phyloP scores from a whole-genome alignment of 2,329 filamentous ascomycete species.

The Neonectria ditissima region DNA sequence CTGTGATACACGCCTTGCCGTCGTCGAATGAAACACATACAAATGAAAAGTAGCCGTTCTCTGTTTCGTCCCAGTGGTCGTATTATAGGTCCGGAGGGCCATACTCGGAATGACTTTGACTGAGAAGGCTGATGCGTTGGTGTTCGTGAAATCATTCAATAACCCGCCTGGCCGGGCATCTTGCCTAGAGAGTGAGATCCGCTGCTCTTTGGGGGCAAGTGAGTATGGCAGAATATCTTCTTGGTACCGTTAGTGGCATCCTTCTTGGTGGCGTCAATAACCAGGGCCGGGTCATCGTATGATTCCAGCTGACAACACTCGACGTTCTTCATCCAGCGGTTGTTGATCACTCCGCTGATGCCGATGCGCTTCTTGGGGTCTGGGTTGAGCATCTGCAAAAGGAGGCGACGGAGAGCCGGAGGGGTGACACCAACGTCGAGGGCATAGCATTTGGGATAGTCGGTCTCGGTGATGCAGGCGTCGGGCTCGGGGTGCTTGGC shows the following conservation, averaged over 20 bases:
- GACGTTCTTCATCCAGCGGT: conserved; percentile 78
- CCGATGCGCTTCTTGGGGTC: conserved; percentile 77
- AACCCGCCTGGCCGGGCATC: conserved; percentile 68
- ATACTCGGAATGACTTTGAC: conserved; percentile 5
- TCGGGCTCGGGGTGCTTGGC: conserved; percentile 60
- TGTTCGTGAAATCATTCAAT: conserved; percentile 52
- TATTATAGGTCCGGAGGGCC: conserved; percentile 22
- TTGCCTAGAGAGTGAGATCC: conserved; percentile 63
- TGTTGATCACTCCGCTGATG: conserved; percentile 75
- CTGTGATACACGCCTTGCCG: conserved; percentile 9
- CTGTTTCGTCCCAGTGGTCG: conserved; percentile 13
- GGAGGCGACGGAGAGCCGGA: conserved; percentile 74
- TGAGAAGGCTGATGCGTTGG: conserved; percentile 28
- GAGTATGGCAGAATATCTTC: conserved; percentile 70
- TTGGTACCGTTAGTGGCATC: conserved; percentile 56
- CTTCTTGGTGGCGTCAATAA: conserved; percentile 73
- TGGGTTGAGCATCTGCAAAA: conserved; percentile 87
- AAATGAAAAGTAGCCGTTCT: conserved; percentile 15
- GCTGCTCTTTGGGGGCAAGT: conserved; percentile 62
- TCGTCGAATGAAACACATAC: conserved; percentile 18
- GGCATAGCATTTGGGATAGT: conserved; percentile 73
- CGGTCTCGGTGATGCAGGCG: conserved; percentile 62
- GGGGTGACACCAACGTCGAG: conserved; percentile 76
- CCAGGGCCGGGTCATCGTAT: conserved; percentile 71
- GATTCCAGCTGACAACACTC: conserved; percentile 83